Evolutionary conservation across 495 filamentous ascomycete species (phyloP).

Genomic region (Evernia prunastri): DNA sequence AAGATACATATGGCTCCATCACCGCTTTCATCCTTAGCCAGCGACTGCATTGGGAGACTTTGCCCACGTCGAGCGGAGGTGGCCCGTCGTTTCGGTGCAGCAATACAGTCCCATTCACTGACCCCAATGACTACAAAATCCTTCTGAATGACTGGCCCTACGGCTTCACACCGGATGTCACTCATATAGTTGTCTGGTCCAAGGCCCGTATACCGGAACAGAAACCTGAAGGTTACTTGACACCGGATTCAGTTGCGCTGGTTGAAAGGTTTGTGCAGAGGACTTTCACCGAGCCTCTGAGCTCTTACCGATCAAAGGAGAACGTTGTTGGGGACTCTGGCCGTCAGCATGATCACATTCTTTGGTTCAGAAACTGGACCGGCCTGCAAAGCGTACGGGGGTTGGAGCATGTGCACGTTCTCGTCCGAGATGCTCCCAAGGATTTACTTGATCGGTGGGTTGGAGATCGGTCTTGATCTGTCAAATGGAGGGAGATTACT

Average conservation of each 20-base stretch:
- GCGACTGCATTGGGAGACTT: constrained; percentile 60
- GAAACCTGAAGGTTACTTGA: constrained; percentile 55
- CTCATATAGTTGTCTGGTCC: constrained; percentile 65
- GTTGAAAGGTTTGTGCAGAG: constrained; percentile 54
- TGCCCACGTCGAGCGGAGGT: constrained; percentile 14
- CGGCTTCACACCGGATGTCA: constrained; percentile 49
- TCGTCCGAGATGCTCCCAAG: constrained; percentile 19
- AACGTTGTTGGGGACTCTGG: constrained; percentile 31
- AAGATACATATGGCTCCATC: constrained; percentile 66
- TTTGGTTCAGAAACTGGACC: constrained; percentile 81
- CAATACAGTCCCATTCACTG: constrained; percentile 45
- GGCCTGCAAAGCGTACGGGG: constrained; percentile 65
- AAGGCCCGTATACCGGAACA: constrained; percentile 54
- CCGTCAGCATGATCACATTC: constrained; percentile 45
- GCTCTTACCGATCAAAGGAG: constrained; percentile 29
- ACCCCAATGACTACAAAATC: constrained; percentile 55
- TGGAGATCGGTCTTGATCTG: constrained; percentile 15
- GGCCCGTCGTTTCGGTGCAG: constrained; percentile 33
- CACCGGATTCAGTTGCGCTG: constrained; percentile 45
- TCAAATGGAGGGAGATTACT: background rate
- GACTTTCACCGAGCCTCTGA: constrained; percentile 43
- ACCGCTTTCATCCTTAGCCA: constrained; percentile 67
- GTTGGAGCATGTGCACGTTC: constrained; percentile 57
- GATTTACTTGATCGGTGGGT: constrained; percentile 19
- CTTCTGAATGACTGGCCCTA: constrained; percentile 75